Evolutionary conservation across 2,329 filamentous ascomycete genomes (phyloP), one percentile per base, ranked within the genome.

Genomic region (Fusarium nodosum): DNA sequence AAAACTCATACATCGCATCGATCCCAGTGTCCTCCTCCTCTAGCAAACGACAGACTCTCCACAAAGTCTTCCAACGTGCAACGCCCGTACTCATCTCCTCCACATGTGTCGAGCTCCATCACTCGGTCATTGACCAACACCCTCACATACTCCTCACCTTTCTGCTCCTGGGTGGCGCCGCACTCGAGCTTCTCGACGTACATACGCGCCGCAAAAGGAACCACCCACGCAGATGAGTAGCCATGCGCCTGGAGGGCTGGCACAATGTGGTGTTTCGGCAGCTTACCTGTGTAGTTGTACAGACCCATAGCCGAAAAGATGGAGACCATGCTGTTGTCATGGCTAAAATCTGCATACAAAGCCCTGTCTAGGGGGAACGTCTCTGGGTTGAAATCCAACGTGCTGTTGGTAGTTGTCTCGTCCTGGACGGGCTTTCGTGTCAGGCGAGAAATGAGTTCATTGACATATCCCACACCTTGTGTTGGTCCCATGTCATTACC

Each of bases 111-210:
- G 58, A 97, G 79, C 13, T 89, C 88, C 61, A 94, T 83, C 3
- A 97, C 93, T 26, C 93, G 86, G 75, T 97, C 93, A 79, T 97
- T 97, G 36, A 97, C 83, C 62, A 97, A 80, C 7, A 97, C 84
- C 38, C 94, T 86, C 13, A 97, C 92, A 54, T 91, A 83, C 78
- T 96, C 92, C 74, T 93, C 88, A 2, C 80, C 92, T 53, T 91
- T 82, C 77, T 96, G 91, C 75, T 93, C 88, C 3, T 79, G 75
- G 15, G 42, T 67, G 12, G 66, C 82, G 4, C 77, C 77, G 77
- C 94, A 97, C 41, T 79, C 80, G 87, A 97, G 90, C 84, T 95
- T 96, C 84, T 97, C 94, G 36, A 97, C 88, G 77, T 97, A 97
- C 79, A 93, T 87, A 55, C 94, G 85, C 20, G 88, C 90, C 0